These are phyloP conservation scores for Alternaria rosae DNA, from an alignment of 2,329 filamentous ascomycete species.

Conservation along the genomic window DNA sequence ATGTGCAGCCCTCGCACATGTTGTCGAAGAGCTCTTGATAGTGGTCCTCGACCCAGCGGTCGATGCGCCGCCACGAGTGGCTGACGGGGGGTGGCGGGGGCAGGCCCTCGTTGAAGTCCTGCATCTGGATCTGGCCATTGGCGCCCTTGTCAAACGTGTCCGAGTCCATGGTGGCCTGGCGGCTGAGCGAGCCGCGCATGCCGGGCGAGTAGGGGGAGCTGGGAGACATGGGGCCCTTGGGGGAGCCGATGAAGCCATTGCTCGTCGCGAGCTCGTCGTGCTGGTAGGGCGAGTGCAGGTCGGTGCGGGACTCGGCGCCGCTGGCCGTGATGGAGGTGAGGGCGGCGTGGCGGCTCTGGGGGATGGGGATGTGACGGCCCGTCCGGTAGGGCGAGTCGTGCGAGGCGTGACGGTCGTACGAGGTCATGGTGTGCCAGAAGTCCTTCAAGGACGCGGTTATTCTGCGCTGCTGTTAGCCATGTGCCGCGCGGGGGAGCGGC, in stretches of 20 bases:
- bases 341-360: slow-evolving; percentile 79
- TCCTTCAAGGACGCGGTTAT: slow-evolving; percentile 71
- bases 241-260: slow-evolving; percentile 68
- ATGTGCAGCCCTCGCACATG: slow-evolving; percentile 87
- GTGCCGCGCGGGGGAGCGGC: slow-evolving; percentile 4
- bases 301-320: slow-evolving; percentile 85
- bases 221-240: slow-evolving; percentile 64
- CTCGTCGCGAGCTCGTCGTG: slow-evolving; percentile 69
- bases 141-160: slow-evolving; percentile 67
- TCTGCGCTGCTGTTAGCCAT: slow-evolving; percentile 39
- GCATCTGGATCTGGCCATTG: slow-evolving; percentile 91
- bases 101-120: slow-evolving; percentile 89
- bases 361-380: slow-evolving; percentile 86
- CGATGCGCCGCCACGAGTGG: slow-evolving; percentile 95
- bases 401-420: slow-evolving; percentile 82
- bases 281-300: slow-evolving; percentile 79
- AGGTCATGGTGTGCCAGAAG: slow-evolving; percentile 89
- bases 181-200: slow-evolving; percentile 78
- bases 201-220: slow-evolving; percentile 87
- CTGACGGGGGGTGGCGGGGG: slow-evolving; percentile 86
- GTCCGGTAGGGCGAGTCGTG: slow-evolving; percentile 93
- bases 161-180: slow-evolving; percentile 64
- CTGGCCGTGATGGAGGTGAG: slow-evolving; percentile 86
- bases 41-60: slow-evolving; percentile 91
- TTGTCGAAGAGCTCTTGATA: slow-evolving; percentile 96